Evolutionary conservation across 2,329 filamentous ascomycete species (phyloP).

Genomic region (Geoglossum cookeanum): DNA sequence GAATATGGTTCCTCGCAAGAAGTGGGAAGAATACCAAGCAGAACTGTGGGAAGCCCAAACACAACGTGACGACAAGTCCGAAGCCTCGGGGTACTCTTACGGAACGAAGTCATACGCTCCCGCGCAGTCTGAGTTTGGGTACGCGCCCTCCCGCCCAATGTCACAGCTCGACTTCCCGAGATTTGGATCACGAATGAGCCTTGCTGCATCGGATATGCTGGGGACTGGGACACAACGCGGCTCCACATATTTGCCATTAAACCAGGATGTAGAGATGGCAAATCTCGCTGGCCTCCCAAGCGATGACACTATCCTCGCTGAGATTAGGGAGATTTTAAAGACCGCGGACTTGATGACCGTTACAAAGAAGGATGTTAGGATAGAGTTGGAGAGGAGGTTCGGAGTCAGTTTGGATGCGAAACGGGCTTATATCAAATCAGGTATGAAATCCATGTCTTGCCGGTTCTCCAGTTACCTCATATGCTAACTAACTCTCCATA

Average conservation of each 20-base stretch:
- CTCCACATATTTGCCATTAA: constrained; percentile 17
- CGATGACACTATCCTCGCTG: constrained; percentile 76
- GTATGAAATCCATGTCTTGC: constrained; percentile 33
- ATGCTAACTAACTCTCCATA: background rate
- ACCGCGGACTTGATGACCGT: constrained; percentile 93
- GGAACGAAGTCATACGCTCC: constrained; percentile 57
- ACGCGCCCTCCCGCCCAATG: constrained; percentile 38
- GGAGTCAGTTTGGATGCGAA: constrained; percentile 69
- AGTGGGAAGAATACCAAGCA: constrained; percentile 97
- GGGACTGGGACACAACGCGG: constrained; percentile 38
- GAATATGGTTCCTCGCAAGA: constrained; percentile 81
- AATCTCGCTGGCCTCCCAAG: constrained; percentile 56
- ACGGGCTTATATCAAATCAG: constrained; percentile 84
- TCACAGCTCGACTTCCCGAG: constrained; percentile 38
- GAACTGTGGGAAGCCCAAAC: constrained; percentile 95
- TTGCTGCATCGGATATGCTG: constrained; percentile 54
- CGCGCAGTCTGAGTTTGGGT: constrained; percentile 51
- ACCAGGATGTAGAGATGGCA: constrained; percentile 56
- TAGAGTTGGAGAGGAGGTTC: constrained; percentile 79
- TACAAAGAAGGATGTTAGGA: constrained; percentile 96
- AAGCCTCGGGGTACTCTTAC: constrained; percentile 86
- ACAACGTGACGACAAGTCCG: constrained; percentile 63
- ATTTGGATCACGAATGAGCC: constrained; percentile 52
- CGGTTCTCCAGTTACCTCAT: background rate
- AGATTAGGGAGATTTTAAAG: constrained; percentile 84